These are phyloP conservation scores for Mycosarcoma mackinlayi DNA, from an alignment of 1,284 basidiomycete species.

Conservation along the genomic window DNA sequence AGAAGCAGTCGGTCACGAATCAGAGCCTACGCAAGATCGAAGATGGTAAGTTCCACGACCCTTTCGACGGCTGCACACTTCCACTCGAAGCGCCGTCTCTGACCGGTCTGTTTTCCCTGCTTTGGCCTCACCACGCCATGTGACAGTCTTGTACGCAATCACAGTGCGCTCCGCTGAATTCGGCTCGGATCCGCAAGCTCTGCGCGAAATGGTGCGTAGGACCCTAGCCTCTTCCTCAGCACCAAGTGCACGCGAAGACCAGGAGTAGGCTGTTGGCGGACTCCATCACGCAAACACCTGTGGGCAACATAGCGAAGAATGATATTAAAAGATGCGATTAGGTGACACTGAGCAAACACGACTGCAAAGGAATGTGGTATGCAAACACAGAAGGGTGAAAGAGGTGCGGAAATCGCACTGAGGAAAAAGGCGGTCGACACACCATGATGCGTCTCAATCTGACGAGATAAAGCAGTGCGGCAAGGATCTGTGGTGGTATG, in stretches of 20 bases:
- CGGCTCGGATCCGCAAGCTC: constrained; percentile 44
- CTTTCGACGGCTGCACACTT: not conserved
- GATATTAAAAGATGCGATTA: constrained; percentile 15
- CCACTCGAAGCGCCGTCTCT: not conserved
- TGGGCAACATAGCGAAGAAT: not conserved
- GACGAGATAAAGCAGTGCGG: no score
- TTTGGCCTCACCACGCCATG: not conserved
- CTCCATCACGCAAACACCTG: not conserved
- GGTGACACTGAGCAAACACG: constrained; percentile 5
- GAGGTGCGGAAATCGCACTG: no score
- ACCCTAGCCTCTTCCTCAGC: constrained; percentile 31
- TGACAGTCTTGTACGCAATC: constrained; percentile 53
- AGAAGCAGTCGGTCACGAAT: constrained; percentile 87
- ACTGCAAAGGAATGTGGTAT: constrained; percentile 9
- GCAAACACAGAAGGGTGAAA: constrained; percentile 5
- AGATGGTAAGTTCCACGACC: constrained; percentile 75
- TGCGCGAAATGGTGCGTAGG: constrained; percentile 53
- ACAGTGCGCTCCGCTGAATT: constrained; percentile 55
- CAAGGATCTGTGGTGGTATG: no score
- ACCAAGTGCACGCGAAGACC: constrained; percentile 6
- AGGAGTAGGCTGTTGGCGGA: not conserved
- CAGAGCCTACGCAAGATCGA: constrained; percentile 93
- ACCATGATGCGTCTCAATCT: no score
- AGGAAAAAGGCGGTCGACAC: no score
- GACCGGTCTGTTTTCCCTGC: not conserved